Evolutionary conservation across 2,329 filamentous ascomycete species (phyloP).

Genomic region (Epichloe glyceriae): DNA sequence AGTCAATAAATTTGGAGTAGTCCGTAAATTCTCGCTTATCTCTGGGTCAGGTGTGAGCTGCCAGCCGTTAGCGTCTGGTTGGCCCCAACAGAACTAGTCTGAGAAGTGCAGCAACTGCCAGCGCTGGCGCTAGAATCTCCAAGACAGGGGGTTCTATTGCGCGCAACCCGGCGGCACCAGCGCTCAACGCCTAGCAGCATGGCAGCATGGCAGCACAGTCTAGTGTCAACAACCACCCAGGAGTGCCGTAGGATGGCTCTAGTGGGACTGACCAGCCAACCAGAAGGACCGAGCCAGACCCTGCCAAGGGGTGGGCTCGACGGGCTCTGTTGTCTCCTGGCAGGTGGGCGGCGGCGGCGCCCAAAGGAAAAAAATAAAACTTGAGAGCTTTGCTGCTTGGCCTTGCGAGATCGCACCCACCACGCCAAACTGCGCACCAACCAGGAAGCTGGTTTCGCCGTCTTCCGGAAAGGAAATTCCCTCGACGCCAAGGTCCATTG

Average conservation of each 20-base stretch:
- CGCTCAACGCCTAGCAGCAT: too few species aligned
- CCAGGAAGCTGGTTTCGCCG: constrained; percentile 10
- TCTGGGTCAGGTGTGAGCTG: not conserved
- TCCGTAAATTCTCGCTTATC: not conserved
- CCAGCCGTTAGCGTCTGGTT: not conserved
- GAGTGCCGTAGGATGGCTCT: too few species aligned
- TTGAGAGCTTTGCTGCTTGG: constrained; percentile 2
- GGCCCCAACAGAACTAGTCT: not conserved
- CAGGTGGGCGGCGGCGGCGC: not conserved
- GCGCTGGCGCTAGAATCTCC: not conserved
- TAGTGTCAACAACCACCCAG: too few species aligned
- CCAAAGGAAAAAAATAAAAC: constrained; percentile 11
- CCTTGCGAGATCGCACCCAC: constrained; percentile 1
- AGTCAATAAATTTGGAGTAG: too few species aligned
- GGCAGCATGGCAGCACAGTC: too few species aligned
- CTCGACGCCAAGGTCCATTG: constrained; percentile 5
- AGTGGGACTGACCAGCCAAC: too few species aligned
- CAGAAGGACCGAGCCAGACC: too few species aligned
- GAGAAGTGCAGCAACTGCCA: not conserved
- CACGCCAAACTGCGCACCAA: constrained; percentile 1
- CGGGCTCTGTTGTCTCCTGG: too few species aligned
- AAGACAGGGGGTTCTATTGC: not conserved
- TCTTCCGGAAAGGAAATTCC: constrained; percentile 11
- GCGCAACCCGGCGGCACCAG: too few species aligned
- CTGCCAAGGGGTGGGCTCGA: too few species aligned